Conservation (phyloP, 495 filamentous ascomycete genomes). For the Penicillium canariense region DNA sequence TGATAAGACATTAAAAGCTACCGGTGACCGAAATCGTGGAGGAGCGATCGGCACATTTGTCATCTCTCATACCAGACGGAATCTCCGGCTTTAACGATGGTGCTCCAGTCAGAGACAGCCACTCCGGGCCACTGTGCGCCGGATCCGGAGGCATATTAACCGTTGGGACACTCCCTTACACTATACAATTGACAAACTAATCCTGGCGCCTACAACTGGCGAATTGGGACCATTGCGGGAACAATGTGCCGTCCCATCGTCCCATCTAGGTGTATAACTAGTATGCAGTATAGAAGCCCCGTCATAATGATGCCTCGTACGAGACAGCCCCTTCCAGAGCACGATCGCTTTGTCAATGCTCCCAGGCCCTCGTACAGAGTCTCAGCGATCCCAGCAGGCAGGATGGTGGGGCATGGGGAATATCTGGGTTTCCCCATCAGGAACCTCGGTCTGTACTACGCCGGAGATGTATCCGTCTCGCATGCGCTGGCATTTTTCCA, state of each 20-base stretch:
- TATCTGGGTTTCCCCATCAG: slow-evolving; percentile 36
- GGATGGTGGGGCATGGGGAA: slow-evolving; percentile 27
- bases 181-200: too few relatives aligned
- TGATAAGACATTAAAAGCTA: slow-evolving; percentile 16
- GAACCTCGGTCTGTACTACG: slow-evolving; percentile 31
- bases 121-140: slow-evolving; percentile 23
- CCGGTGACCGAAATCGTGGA: slow-evolving; percentile 41
- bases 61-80: slow-evolving; percentile 41
- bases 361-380: slow-evolving; percentile 7
- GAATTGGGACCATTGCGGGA: too few relatives aligned
- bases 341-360: slow-evolving; percentile 1
- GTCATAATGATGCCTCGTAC: not conserved
- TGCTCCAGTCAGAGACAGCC: not conserved
- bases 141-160: slow-evolving; percentile 28
- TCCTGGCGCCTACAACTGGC: too few relatives aligned
- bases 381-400: slow-evolving; percentile 6
- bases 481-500: not conserved
- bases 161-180: slow-evolving; percentile 6
- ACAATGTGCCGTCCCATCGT: too few relatives aligned
- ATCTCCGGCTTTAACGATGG: too few relatives aligned
- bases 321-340: too few relatives aligned
- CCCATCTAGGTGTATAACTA: too few relatives aligned
- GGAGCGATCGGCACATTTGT: slow-evolving; percentile 44
- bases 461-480: slow-evolving; percentile 15
- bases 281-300: too few relatives aligned